Base-by-base conservation (phyloP, 305 asterid genomes). In the Nicotiana rustica region DNA sequence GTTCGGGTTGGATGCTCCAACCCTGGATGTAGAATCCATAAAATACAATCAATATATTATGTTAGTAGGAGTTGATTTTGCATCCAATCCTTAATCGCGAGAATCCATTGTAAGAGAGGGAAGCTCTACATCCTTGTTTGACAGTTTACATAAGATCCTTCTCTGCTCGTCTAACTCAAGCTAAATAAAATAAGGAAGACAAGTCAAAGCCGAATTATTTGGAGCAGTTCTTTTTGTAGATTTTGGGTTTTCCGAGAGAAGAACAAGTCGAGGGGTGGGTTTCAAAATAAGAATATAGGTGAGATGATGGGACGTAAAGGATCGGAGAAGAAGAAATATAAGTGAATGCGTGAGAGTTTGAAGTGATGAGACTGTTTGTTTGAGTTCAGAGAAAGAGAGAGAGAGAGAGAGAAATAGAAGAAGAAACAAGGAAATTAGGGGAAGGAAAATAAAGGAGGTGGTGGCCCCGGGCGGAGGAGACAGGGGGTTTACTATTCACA, bases 21-120 rank as follows among this genome's bases (percentile, higher is more conserved):
- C 76, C 60, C 89, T 87, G 2, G 93, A 83, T 71, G 91, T 78
- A 12, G 95, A 83, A 71, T 91, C 92, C 97, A 92, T 92, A 44
- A 41, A 19, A 31, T 41, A 41, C n/a, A 66, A 31, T 31, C n/a
- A 66, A 69, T 69, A 49, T 49, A 15, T 5, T 69, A 21, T 7
- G 56, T 15, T 33, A 38, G 13, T 13, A 21, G 21, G 38, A 52
- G 2, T 55, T 29, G 6, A 75, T 14, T 19, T 19, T 21, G 15
- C 52, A 62, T 25, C 73, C 60, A 79, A 79, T 0, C 29, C 3
- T 49, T 71, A 62, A 41, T 81, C 25, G 65, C 33, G 6, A n/a
- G n/a, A 38, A 44, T 49, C 47, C 38, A 49, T 49, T 12, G 15
- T 13, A 49, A 49, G 1, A 49, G 13, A 9, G 3, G 17, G 57